Conservation (phyloP, 306 rosid species). For the Pachyrhizus erosus region DNA sequence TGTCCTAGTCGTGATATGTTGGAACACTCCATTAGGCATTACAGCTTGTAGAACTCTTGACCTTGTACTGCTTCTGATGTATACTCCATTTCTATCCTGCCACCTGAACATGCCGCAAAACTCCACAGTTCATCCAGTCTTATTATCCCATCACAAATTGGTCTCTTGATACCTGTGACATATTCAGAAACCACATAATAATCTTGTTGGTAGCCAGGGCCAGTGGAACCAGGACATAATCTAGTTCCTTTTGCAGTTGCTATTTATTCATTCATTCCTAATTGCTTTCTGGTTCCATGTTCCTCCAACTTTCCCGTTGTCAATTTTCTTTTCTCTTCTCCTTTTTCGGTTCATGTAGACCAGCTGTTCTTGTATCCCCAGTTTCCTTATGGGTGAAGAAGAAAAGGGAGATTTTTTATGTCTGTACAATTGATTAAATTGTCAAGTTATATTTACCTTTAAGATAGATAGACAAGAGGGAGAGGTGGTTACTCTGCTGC, state of each 20-base stretch:
- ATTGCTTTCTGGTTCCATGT: slow-evolving; percentile 73
- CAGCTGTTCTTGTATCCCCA: slow-evolving; percentile 45
- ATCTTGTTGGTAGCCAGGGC: slow-evolving; percentile 54
- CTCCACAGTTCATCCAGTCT: slow-evolving; percentile 42
- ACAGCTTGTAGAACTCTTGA: slow-evolving; percentile 61
- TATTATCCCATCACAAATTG: slow-evolving; percentile 42
- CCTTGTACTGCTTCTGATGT: slow-evolving; percentile 40
- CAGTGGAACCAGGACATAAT: slow-evolving; percentile 59
- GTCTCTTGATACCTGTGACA: slow-evolving; percentile 55
- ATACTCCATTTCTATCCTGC: slow-evolving; percentile 38
- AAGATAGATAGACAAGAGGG: slow-evolving; percentile 31
- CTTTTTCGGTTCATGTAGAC: slow-evolving; percentile 40
- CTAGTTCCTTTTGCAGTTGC: slow-evolving; percentile 62
- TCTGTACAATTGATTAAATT: slow-evolving; percentile 50
- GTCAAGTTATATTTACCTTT: slow-evolving; percentile 35
- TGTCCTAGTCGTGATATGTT: slow-evolving; percentile 76
- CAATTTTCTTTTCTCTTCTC: not conserved
- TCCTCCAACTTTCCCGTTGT: slow-evolving; percentile 48
- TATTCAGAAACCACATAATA: slow-evolving; percentile 60
- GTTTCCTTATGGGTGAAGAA: slow-evolving; percentile 11
- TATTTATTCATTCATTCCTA: slow-evolving; percentile 80
- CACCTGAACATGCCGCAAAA: slow-evolving; percentile 36
- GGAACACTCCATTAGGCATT: slow-evolving; percentile 80
- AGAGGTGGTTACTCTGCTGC: slow-evolving; percentile 45
- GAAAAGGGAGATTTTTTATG: slow-evolving; percentile 4